Base-by-base conservation (phyloP, 139 green algal genomes). In the Pseudopediastrum boryanum region DNA sequence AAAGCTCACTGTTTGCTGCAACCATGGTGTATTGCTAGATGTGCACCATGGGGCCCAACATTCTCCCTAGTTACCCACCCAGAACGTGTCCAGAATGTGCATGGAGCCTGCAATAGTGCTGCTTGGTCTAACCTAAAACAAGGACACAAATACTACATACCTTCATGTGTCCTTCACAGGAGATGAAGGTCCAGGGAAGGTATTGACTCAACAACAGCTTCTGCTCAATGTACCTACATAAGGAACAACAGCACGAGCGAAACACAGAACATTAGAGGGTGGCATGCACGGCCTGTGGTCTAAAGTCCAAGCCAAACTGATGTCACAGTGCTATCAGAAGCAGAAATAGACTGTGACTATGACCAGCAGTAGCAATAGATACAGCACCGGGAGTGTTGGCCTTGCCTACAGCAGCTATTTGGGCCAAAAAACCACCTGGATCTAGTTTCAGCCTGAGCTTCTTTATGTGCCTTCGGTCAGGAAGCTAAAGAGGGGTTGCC, bases 121-220 rank as follows among this genome's bases (percentile, higher is more conserved):
- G 6, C 1, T 38, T 8, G n/a, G 16, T 25, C 77, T 46, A n/a
- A n/a, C n/a, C n/a, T n/a, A n/a, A n/a, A n/a, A n/a, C n/a, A n/a
- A n/a, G n/a, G n/a, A n/a, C n/a, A n/a, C n/a, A n/a, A n/a, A n/a
- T n/a, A n/a, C n/a, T n/a, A n/a, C n/a, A n/a, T 65, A 90, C 88
- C 90, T 85, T 71, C 81, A 95, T 92, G 3, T 90, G 87, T 4
- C 89, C 89, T 9, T 79, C 62, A 70, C 94, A 98, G n/a, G 83
- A 92, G 9, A 98, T 41, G 42, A 97, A 98, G 7, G 90, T 96
- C 94, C 94, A 98, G 0, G 81, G 13, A 59, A 98, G 54, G 75
- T 92, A 96, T 10, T 84, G 69, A 0, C 77, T 89, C 1, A 97
- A 75, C 19, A 42, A 29, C 67, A 97, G 85, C 85, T 95, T 94